Percentiles rank a stretch among this genome's conserved stretches.
Conservation (phyloP, 345 rosid genomes). For the Linum usitatissimum region DNA sequence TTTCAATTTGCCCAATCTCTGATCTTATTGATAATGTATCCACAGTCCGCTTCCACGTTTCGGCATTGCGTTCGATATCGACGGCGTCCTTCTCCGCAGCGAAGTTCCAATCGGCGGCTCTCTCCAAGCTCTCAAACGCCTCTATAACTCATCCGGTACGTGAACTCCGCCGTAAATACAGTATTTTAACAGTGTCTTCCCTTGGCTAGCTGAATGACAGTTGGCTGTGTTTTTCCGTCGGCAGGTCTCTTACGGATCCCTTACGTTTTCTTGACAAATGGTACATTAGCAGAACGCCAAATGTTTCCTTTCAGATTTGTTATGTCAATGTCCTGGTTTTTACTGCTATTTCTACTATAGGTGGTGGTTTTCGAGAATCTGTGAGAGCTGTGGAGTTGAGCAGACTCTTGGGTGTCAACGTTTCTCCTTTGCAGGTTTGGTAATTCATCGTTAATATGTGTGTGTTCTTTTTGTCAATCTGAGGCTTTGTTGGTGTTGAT, state of each 20-base stretch:
- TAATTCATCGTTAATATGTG: neutral
- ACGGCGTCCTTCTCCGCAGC: constrained; percentile 75
- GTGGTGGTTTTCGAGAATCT: constrained; percentile 80
- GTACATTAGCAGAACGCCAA: constrained; percentile 11
- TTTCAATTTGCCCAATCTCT: neutral
- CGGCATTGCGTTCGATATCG: constrained; percentile 82
- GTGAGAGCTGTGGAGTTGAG: constrained; percentile 66
- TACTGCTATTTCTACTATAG: constrained; percentile 19
- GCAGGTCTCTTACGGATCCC: constrained; percentile 70
- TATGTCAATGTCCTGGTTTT: too few species aligned
- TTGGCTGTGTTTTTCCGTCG: neutral
- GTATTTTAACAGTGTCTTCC: too few species aligned
- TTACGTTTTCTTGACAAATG: constrained; percentile 68
- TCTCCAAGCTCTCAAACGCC: constrained; percentile 41
- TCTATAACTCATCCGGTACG: constrained; percentile 45
- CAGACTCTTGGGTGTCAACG: constrained; percentile 40
- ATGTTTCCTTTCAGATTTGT: neutral
- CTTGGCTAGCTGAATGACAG: neutral
- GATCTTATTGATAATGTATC: neutral
- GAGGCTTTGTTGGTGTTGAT: neutral
- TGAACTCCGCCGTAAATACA: neutral
- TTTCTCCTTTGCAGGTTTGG: constrained; percentile 60
- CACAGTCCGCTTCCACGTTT: constrained; percentile 33
- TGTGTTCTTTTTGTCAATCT: neutral
- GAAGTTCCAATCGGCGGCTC: constrained; percentile 66